These are phyloP conservation scores for Gigaspora rosea DNA, from an alignment of 192 early-diverging fungal species.

Conservation along the genomic window DNA sequence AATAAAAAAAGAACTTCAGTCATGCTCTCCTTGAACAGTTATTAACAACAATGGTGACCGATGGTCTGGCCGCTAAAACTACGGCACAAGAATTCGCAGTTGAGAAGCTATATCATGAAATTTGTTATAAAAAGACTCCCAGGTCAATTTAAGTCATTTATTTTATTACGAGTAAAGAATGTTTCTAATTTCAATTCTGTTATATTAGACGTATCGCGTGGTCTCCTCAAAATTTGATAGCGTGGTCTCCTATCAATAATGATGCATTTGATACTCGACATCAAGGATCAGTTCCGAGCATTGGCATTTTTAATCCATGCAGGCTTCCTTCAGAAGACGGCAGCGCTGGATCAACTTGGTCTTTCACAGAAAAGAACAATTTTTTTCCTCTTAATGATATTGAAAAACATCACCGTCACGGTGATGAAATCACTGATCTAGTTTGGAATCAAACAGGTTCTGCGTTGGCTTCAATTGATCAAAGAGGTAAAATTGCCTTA, in stretches of 20 bases:
- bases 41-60: too few relatives aligned
- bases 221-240: constrained; percentile 1
- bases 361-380: not conserved
- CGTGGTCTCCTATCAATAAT: not conserved
- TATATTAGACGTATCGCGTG: not conserved
- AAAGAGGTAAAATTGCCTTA: constrained; percentile 10
- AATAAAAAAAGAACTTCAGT: too few relatives aligned
- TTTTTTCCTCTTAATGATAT: not conserved
- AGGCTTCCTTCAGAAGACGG: not conserved
- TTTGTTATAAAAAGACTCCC: not conserved
- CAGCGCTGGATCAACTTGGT: not conserved
- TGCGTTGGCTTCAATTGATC: constrained; percentile 24
- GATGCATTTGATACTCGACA: not conserved
- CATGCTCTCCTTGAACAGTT: too few relatives aligned
- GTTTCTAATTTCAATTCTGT: not conserved
- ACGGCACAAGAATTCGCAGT: not conserved
- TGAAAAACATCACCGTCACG: not conserved
- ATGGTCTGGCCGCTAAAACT: too few relatives aligned
- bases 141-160: not conserved
- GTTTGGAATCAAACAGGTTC: constrained; percentile 23
- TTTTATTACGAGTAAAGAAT: not conserved
- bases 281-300: not conserved
- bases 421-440: constrained; percentile 10
- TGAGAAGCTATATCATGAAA: not conserved
- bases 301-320: not conserved